Conservation (phyloP, 1,139 yeast genomes). For the Geotrichum aggregatum region DNA sequence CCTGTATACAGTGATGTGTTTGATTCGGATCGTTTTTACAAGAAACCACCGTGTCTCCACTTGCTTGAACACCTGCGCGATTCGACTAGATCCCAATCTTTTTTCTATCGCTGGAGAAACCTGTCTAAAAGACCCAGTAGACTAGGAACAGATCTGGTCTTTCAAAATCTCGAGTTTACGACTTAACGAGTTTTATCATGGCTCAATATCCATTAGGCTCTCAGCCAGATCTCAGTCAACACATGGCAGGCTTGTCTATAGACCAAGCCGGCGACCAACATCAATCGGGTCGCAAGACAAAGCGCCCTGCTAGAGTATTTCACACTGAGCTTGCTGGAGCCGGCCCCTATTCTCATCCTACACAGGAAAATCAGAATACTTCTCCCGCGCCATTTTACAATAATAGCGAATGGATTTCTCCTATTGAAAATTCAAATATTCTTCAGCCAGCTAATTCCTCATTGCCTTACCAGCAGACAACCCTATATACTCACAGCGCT, state of each 20-base stretch:
- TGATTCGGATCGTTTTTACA: not conserved
- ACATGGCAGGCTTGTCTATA: conserved; percentile 9
- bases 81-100: too few relatives aligned
- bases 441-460: not conserved
- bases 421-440: not conserved
- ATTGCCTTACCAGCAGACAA: not conserved
- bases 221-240: conserved; percentile 6
- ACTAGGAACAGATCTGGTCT: too few relatives aligned
- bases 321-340: conserved; percentile 18
- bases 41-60: conserved; percentile 1
- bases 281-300: conserved; percentile 12
- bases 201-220: not conserved
- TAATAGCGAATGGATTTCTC: not conserved
- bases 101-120: too few relatives aligned
- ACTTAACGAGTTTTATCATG: too few relatives aligned
- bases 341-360: not conserved
- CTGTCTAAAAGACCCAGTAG: too few relatives aligned
- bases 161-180: not conserved
- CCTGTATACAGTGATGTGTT: not conserved
- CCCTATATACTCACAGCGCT: not conserved
- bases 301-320: conserved; percentile 27
- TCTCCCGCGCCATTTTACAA: not conserved
- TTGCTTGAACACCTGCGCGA: not conserved
- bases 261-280: not conserved
- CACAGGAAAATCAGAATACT: not conserved